Base-by-base conservation (phyloP, 1,139 yeast species). In the Sugiyamaella castrensis region DNA sequence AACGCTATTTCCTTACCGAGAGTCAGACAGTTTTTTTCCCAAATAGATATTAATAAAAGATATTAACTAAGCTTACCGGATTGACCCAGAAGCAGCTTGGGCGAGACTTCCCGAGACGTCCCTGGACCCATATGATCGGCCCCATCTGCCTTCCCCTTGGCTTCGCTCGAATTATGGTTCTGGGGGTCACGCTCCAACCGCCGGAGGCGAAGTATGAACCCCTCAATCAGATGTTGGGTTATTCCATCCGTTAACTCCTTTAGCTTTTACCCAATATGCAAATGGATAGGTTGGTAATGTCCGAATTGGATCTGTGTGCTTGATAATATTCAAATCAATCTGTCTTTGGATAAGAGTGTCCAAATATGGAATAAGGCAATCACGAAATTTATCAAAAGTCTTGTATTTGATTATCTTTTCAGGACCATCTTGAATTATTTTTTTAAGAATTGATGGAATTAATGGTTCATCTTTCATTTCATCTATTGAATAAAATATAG, bases 401-500 rank as follows among this genome's bases (percentile, higher is more conserved):
- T 84, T 84, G 66, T 83, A 84, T 62, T 80, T 77, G 59, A 80
- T 66, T 52, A 84, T 83, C 46, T 75, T 76, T 54, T 78, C 81
- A 4, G 88, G 88, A 0, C 81, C 88, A 62, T 83, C 87, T 54
- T 69, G 77, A 33, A 84, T 67, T 47, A 82, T 80, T 60, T 81
- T 82, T 57, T 76, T 75, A 46, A 83, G 63, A 47, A 83, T 70
- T 0, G 86, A 79, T n/a, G 89, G 89, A 31, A 84, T 72, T 67
- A 80, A 64, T 8, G 89, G 88, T 61, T 84, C 91, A 62, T 84
- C 87, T 61, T 82, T 82, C 88, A 84, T 82, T 60, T 84, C 89
- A 26, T 82, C 88, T 50, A 84, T 72, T 2, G 82, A 74, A 65
- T 84, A 84, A 62, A 79, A 82, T 9, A 82, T 72, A 2, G 89